A percentile compares a stretch with the other conserved stretches of the same genome.
Evolutionary conservation across 202 grass and related monocot species (phyloP).

Genomic region (Schoenoplectus triqueter): DNA sequence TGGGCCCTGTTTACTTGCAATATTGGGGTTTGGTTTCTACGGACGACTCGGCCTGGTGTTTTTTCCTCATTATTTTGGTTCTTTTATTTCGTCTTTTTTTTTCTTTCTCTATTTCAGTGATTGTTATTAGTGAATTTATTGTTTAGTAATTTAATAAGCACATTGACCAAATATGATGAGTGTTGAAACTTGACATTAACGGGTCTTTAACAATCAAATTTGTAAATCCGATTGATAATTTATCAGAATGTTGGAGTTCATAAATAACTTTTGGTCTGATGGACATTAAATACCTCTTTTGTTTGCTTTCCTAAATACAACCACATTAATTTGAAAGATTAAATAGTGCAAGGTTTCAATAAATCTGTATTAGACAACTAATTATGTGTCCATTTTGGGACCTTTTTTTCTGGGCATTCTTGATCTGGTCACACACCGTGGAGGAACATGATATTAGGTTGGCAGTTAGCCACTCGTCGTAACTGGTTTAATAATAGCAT

Average conservation of each 20-base stretch:
- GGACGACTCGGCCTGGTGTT: background rate
- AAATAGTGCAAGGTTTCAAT: background rate
- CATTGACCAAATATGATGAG: background rate
- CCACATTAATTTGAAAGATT: background rate
- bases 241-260: too few relatives aligned
- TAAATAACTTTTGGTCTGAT: background rate
- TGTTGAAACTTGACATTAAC: background rate
- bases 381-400: background rate
- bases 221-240: too few relatives aligned
- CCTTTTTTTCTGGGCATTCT: background rate
- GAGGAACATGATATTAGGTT: background rate
- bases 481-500: conserved; percentile 6
- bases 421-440: background rate
- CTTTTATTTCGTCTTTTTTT: background rate
- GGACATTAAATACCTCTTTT: background rate
- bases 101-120: background rate
- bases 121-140: background rate
- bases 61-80: background rate
- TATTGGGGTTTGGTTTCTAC: background rate
- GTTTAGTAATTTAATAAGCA: background rate
- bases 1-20: background rate
- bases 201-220: too few relatives aligned
- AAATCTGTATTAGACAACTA: background rate
- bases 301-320: conserved; percentile 1
- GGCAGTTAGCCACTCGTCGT: conserved; percentile 1